Conservation (phyloP, 2,329 filamentous ascomycete species). For the Hypoxylon sp. region DNA sequence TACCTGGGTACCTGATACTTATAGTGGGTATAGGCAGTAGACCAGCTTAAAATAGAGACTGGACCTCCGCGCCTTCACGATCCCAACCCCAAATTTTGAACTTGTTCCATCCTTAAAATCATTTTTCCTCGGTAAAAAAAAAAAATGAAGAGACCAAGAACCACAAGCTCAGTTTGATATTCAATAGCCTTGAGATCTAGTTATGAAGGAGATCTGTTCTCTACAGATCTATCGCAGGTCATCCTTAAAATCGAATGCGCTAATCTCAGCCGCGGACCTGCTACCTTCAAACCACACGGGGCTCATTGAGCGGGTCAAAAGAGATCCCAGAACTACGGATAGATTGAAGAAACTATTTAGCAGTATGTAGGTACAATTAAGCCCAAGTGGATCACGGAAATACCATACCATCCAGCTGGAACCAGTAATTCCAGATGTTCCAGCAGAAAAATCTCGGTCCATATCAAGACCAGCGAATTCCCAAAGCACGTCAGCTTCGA, state of each 20-base stretch:
- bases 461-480: slow-evolving; percentile 16
- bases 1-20: too few relatives aligned
- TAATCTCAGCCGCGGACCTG: neutral
- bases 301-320: neutral
- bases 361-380: neutral
- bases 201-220: neutral
- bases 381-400: neutral
- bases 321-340: neutral
- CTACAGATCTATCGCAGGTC: neutral
- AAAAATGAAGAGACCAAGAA: neutral
- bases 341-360: neutral
- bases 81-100: neutral
- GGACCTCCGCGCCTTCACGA: neutral
- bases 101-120: neutral
- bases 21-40: too few relatives aligned
- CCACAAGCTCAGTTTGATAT: neutral
- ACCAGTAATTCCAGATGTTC: neutral
- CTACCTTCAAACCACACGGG: neutral
- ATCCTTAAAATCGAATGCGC: neutral
- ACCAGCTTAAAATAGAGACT: too few relatives aligned
- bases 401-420: neutral
- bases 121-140: neutral
- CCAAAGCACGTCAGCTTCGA: slow-evolving; percentile 16
- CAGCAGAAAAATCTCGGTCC: neutral
- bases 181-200: neutral